A percentile compares a stretch with the other conserved stretches of the same genome.
Conservation (phyloP, 1,284 basidiomycete species). For the Melampsora americana region DNA sequence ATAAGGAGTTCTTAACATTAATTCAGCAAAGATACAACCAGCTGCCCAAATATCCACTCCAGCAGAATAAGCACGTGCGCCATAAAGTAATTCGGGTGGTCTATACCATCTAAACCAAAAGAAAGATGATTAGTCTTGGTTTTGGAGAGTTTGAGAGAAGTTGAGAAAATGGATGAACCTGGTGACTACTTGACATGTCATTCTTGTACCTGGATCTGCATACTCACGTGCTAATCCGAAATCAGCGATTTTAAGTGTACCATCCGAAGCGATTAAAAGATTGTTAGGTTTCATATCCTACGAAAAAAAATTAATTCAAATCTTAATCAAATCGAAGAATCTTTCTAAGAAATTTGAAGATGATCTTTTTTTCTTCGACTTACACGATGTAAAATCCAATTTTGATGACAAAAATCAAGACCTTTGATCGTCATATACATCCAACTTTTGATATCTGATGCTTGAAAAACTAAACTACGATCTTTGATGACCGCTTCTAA, state of each 20-base stretch:
- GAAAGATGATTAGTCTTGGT: not conserved
- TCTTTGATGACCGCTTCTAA: slow-evolving; percentile 96
- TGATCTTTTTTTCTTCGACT: slow-evolving; percentile 49
- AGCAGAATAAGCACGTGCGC: slow-evolving; percentile 78
- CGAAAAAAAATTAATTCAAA: not conserved
- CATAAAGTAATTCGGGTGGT: slow-evolving; percentile 86
- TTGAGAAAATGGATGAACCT: slow-evolving; percentile 58
- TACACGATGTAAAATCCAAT: slow-evolving; percentile 89
- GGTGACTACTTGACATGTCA: slow-evolving; percentile 98
- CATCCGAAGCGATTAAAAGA: slow-evolving; percentile 83
- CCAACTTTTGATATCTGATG: slow-evolving; percentile 97
- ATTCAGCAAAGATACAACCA: slow-evolving; percentile 90
- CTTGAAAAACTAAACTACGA: slow-evolving; percentile 80
- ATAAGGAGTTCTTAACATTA: slow-evolving; percentile 91
- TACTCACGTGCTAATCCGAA: slow-evolving; percentile 97
- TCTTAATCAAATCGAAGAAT: slow-evolving; percentile 5
- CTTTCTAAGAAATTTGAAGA: not conserved
- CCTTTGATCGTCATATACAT: slow-evolving; percentile 97
- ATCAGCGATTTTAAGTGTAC: slow-evolving; percentile 95
- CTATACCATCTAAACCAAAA: slow-evolving; percentile 80
- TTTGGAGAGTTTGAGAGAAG: not conserved
- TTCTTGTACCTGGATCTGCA: slow-evolving; percentile 84
- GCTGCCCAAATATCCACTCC: slow-evolving; percentile 92
- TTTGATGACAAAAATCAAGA: slow-evolving; percentile 92
- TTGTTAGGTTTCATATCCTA: slow-evolving; percentile 99